phyloP scores from a whole-genome alignment of 805 yeast species.

The Maudiozyma saulgeensis region DNA sequence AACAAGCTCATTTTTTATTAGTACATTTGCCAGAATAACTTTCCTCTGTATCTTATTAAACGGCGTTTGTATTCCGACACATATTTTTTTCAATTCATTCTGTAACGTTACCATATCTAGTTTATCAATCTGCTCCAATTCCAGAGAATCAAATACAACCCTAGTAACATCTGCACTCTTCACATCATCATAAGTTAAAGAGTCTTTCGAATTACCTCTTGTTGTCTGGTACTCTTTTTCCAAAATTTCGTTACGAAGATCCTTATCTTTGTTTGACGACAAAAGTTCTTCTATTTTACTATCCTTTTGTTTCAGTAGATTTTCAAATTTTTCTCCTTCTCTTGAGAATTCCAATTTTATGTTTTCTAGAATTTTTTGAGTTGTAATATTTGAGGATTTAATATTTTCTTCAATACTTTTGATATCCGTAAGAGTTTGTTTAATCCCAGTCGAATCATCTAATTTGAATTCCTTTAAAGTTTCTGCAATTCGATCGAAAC shows the following conservation, averaged over 20 bases:
- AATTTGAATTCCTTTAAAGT: not conserved
- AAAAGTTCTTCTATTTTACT: not conserved
- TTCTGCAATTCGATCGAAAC: not conserved
- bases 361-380: not conserved
- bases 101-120: conserved; percentile 26
- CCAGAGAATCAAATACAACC: not conserved
- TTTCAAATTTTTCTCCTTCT: not conserved
- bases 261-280: not conserved
- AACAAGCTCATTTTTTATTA: conserved; percentile 4
- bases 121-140: conserved; percentile 21
- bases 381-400: not conserved
- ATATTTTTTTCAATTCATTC: conserved; percentile 28
- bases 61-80: conserved; percentile 28
- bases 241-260: not conserved
- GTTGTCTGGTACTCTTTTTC: not conserved
- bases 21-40: conserved; percentile 14
- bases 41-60: conserved; percentile 19
- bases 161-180: conserved; percentile 1
- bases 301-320: not conserved
- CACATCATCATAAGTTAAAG: conserved; percentile 2
- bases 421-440: not conserved
- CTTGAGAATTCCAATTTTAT: not conserved
- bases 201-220: not conserved
- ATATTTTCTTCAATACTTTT: not conserved
- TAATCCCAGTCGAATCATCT: not conserved